These are phyloP conservation scores for Sporodiniella umbellata DNA, from an alignment of 371 early-diverging fungal species.

Conservation along the genomic window DNA sequence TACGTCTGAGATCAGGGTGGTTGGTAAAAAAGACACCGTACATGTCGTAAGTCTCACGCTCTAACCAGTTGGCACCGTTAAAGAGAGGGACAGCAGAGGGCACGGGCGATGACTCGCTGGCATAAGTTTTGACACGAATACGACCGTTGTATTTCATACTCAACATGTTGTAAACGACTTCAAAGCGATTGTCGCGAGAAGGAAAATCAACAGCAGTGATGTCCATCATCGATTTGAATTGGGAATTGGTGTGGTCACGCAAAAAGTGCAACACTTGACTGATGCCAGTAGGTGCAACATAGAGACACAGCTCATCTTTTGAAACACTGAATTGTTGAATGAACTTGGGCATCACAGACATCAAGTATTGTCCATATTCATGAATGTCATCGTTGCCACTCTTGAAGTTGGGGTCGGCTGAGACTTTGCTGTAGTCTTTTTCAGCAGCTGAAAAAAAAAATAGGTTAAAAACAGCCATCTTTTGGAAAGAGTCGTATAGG, in stretches of 20 bases:
- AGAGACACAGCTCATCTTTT: conserved; percentile 96
- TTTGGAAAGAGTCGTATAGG: no score
- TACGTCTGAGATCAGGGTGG: conserved; percentile 96
- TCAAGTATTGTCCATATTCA: conserved; percentile 88
- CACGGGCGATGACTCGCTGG: conserved; percentile 87
- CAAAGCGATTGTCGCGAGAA: conserved; percentile 88
- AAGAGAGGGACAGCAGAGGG: conserved; percentile 78
- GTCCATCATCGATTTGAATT: conserved; percentile 91
- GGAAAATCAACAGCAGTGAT: conserved; percentile 92
- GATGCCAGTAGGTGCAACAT: conserved; percentile 82
- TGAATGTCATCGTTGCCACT: conserved; percentile 62
- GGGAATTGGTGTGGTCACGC: conserved; percentile 89
- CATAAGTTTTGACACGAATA: conserved; percentile 96
- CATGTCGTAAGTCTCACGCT: conserved; percentile 98
- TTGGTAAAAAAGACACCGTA: conserved; percentile 94
- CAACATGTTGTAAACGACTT: conserved; percentile 93
- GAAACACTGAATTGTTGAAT: conserved; percentile 96
- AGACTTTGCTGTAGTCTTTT: conserved; percentile 9
- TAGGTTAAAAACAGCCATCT: no score
- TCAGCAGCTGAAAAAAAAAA: conserved; percentile 7
- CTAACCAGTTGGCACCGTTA: conserved; percentile 94
- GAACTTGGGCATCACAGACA: conserved; percentile 87
- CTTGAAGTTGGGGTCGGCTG: conserved; percentile 48
- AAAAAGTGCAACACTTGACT: conserved; percentile 82
- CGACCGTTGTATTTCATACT: conserved; percentile 89